Evolutionary conservation across 2,329 filamentous ascomycete genomes (phyloP).

Genomic region (Aspergillus proliferans): DNA sequence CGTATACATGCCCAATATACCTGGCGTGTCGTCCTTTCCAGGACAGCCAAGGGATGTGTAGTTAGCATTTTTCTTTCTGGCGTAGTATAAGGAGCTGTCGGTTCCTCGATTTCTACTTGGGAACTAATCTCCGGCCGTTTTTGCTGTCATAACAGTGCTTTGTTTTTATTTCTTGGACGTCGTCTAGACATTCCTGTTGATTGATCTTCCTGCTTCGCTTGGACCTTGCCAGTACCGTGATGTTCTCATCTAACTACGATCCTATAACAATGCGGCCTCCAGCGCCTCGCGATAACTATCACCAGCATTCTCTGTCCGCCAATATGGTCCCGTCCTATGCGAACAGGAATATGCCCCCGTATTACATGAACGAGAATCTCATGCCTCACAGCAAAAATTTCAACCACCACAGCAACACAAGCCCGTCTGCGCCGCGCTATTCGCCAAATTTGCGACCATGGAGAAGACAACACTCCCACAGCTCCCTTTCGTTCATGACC

Average conservation of each 20-base stretch:
- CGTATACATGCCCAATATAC: conserved; percentile 13
- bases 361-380: conserved; percentile 9
- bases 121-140: conserved; percentile 1
- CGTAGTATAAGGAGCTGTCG: conserved; percentile 26
- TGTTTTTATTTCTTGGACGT: background rate
- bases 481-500: conserved; percentile 30
- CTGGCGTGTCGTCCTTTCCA: conserved; percentile 12
- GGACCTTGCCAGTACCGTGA: conserved; percentile 10
- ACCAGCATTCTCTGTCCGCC: conserved; percentile 16
- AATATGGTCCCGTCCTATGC: conserved; percentile 11
- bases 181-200: conserved; percentile 5
- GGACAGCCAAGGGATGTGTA: conserved; percentile 26
- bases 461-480: conserved; percentile 27
- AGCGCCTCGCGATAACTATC: conserved; percentile 11
- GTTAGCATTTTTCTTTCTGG: background rate
- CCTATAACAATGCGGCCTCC: conserved; percentile 15
- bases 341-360: conserved; percentile 13
- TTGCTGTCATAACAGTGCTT: background rate
- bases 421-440: conserved; percentile 15
- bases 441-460: conserved; percentile 20
- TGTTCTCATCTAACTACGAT: conserved; percentile 27
- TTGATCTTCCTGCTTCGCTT: conserved; percentile 7
- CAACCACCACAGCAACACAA: background rate
- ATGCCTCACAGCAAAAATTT: conserved; percentile 6
- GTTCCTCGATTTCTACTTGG: conserved; percentile 20